Percentiles rank a stretch among this genome's conserved stretches.
These are phyloP conservation scores for Aspergillus ustus DNA, from an alignment of 2,329 filamentous ascomycete species.

Conservation along the genomic window DNA sequence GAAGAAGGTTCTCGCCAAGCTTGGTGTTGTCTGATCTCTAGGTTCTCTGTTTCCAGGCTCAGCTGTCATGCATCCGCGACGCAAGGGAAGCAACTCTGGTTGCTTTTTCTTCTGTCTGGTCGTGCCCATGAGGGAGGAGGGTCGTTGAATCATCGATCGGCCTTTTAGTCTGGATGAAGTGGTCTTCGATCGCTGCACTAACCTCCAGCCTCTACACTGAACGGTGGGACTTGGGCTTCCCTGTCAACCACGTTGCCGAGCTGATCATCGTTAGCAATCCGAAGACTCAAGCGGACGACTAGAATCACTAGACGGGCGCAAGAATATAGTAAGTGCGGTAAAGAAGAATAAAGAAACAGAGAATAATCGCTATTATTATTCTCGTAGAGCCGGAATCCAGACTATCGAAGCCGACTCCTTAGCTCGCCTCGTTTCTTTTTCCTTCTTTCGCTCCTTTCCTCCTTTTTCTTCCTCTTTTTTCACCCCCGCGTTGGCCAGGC, in stretches of 20 bases:
- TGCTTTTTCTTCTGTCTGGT: background rate
- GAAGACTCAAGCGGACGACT: background rate
- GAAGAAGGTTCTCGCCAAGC: background rate
- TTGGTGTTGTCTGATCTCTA: background rate
- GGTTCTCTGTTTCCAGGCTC: background rate
- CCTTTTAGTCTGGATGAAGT: background rate
- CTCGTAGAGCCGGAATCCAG: background rate
- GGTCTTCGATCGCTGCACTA: background rate
- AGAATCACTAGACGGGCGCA: background rate
- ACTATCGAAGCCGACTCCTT: background rate
- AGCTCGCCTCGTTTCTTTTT: conserved; percentile 19
- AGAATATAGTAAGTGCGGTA: background rate
- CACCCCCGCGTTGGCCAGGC: conserved; percentile 31
- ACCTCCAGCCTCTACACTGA: conserved; percentile 7
- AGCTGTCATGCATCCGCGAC: background rate
- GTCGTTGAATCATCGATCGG: background rate
- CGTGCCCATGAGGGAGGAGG: background rate
- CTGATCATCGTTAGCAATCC: conserved; percentile 21
- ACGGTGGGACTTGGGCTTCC: conserved; percentile 17
- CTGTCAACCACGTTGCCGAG: conserved; percentile 34
- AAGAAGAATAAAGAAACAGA: background rate
- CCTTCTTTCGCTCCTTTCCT: conserved; percentile 8
- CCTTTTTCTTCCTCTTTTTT: conserved; percentile 5
- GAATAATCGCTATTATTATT: background rate
- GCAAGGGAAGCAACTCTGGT: background rate